Conservation (phyloP, 2,329 filamentous ascomycete species). For the Ascochyta fabae region DNA sequence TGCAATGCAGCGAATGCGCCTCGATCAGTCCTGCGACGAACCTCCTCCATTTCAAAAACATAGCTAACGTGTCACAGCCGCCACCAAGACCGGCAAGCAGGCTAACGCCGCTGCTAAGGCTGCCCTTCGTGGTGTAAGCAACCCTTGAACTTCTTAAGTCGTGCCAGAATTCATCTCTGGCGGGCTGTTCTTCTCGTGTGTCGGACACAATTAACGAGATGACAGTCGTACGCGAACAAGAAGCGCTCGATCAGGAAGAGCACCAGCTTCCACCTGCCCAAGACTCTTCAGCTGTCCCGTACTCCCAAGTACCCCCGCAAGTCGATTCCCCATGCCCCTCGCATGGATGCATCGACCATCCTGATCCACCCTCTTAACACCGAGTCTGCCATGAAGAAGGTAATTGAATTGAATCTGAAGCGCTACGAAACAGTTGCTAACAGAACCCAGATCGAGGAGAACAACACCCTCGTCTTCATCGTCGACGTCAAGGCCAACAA, state of each 20-base stretch:
- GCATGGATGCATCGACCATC: slow-evolving; percentile 97
- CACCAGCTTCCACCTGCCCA: slow-evolving; percentile 97
- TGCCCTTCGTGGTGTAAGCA: slow-evolving; percentile 89
- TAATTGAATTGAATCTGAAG: not conserved
- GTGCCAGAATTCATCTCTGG: slow-evolving; percentile 61
- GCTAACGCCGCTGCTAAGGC: slow-evolving; percentile 95
- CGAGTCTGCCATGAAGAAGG: slow-evolving; percentile 99
- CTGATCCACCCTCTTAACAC: slow-evolving; percentile 98
- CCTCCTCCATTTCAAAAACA: slow-evolving; percentile 8
- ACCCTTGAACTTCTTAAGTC: slow-evolving; percentile 50
- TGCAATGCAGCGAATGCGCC: slow-evolving; percentile 31
- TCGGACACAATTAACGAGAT: slow-evolving; percentile 49
- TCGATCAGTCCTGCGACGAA: slow-evolving; percentile 22
- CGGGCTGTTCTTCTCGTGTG: slow-evolving; percentile 55
- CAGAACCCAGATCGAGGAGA: slow-evolving; percentile 81
- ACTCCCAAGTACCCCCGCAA: slow-evolving; percentile 96
- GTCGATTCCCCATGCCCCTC: slow-evolving; percentile 85
- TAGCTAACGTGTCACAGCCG: slow-evolving; percentile 49
- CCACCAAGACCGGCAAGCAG: slow-evolving; percentile 72
- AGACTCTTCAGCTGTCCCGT: slow-evolving; percentile 91
- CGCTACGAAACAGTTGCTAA: not conserved
- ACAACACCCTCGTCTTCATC: slow-evolving; percentile 99
- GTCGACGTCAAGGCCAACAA: slow-evolving; percentile 94
- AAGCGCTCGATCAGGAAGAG: slow-evolving; percentile 87
- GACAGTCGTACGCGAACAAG: slow-evolving; percentile 78